A percentile compares a stretch with the other conserved stretches of the same genome.
Conservation (phyloP, 768 basidiomycete genomes). For the Lactarius vividus region DNA sequence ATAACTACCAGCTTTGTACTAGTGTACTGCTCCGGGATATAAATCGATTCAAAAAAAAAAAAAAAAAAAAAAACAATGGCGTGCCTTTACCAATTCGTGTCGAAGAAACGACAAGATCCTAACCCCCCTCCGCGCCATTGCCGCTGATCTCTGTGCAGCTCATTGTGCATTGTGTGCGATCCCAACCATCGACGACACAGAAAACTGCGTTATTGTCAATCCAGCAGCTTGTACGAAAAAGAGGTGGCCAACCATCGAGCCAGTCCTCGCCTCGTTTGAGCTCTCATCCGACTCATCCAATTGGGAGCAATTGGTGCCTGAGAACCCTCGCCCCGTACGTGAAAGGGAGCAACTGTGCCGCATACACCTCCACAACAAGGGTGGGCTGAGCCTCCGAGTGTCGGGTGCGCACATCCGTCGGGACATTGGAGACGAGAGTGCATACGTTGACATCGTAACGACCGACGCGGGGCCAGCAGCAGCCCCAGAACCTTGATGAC, state of each 20-base stretch:
- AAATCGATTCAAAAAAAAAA: too few relatives aligned
- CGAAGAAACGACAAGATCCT: too few relatives aligned
- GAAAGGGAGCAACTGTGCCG: constrained; percentile 54
- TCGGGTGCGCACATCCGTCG: constrained; percentile 49
- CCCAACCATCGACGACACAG: constrained; percentile 40
- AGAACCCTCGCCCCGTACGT: constrained; percentile 32
- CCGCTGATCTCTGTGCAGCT: constrained; percentile 37
- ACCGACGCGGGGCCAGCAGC: too few relatives aligned
- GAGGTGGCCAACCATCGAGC: constrained; percentile 47
- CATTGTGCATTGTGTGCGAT: too few relatives aligned
- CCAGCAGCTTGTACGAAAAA: constrained; percentile 57
- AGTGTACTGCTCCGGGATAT: too few relatives aligned
- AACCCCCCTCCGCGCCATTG: constrained; percentile 51
- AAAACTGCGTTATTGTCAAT: constrained; percentile 51
- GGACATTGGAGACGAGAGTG: constrained; percentile 59
- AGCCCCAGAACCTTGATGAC: too few relatives aligned
- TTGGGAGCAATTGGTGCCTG: constrained; percentile 41
- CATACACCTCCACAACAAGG: constrained; percentile 49
- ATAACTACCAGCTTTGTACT: too few relatives aligned
- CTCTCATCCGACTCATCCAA: constrained; percentile 39
- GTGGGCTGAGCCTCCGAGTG: constrained; percentile 30
- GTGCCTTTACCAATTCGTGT: too few relatives aligned
- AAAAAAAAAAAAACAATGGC: too few relatives aligned
- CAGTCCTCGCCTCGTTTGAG: constrained; percentile 37
- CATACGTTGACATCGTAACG: constrained; percentile 58